Percentiles rank a stretch among this genome's conserved stretches.
Conservation (phyloP, 2,329 filamentous ascomycete species). For the Dactylellina haptotyla region DNA sequence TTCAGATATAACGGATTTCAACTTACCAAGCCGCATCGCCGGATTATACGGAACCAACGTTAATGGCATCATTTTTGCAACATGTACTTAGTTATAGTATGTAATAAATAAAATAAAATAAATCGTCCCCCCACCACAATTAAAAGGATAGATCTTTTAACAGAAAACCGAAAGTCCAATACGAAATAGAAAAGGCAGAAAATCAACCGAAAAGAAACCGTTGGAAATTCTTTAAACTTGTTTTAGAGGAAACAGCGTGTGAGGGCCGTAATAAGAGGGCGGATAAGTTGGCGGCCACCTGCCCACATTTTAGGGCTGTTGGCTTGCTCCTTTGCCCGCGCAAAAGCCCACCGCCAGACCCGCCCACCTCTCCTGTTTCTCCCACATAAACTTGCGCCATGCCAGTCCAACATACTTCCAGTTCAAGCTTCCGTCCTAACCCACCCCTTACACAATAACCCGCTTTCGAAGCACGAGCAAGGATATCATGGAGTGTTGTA, state of each 20-base stretch:
- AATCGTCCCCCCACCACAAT: too few species aligned
- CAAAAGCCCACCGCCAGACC: slow-evolving; percentile 19
- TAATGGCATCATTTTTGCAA: slow-evolving; percentile 57
- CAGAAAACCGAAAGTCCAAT: not conserved
- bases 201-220: not conserved
- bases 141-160: too few species aligned
- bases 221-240: not conserved
- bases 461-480: too few species aligned
- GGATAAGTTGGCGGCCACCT: slow-evolving; percentile 36
- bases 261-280: slow-evolving; percentile 8
- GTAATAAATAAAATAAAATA: not conserved
- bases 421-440: not conserved
- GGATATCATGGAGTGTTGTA: too few species aligned
- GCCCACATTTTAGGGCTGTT: slow-evolving; percentile 43
- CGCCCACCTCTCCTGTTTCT: not conserved
- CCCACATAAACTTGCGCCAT: slow-evolving; percentile 7
- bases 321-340: slow-evolving; percentile 27
- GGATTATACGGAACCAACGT: slow-evolving; percentile 61
- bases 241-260: not conserved
- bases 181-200: not conserved
- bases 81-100: not conserved
- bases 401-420: slow-evolving; percentile 7
- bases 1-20: not conserved
- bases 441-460: slow-evolving; percentile 1
- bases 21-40: slow-evolving; percentile 60